Conservation (phyloP, 2,329 filamentous ascomycete species). For the Aspergillus alliaceus region DNA sequence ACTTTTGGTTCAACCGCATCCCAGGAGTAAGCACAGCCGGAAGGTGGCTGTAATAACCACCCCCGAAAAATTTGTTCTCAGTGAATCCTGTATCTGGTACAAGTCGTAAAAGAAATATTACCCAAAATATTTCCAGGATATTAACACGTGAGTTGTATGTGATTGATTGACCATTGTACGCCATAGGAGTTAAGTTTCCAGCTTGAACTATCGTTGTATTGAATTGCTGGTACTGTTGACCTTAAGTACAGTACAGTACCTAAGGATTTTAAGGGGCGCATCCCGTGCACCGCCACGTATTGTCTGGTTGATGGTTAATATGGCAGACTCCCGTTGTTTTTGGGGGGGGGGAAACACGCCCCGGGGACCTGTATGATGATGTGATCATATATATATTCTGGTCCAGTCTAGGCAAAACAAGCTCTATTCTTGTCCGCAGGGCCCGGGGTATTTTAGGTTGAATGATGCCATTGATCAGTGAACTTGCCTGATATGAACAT, state of each 20-base stretch:
- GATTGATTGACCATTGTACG: too few species aligned
- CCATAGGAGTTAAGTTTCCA: too few species aligned
- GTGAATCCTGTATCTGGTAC: background rate
- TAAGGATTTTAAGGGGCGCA: background rate
- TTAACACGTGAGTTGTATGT: background rate
- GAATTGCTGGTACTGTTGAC: background rate
- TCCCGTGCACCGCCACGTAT: constrained; percentile 14
- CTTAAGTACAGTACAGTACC: background rate
- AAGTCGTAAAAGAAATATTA: background rate
- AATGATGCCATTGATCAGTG: background rate
- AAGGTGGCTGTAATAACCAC: background rate
- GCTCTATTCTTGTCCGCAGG: background rate
- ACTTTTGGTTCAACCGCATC: background rate
- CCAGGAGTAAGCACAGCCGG: background rate
- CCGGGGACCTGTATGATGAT: background rate
- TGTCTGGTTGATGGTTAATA: background rate
- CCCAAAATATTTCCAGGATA: background rate
- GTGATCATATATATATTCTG: background rate
- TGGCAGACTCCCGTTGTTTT: background rate
- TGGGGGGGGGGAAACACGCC: background rate
- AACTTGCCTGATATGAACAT: background rate
- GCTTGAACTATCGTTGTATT: too few species aligned
- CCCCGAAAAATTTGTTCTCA: background rate
- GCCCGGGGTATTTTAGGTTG: background rate
- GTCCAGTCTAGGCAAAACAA: background rate